Evolutionary conservation across 345 rosid genomes (phyloP), one percentile per base, ranked within the genome.

Genomic region (Linum usitatissimum): DNA sequence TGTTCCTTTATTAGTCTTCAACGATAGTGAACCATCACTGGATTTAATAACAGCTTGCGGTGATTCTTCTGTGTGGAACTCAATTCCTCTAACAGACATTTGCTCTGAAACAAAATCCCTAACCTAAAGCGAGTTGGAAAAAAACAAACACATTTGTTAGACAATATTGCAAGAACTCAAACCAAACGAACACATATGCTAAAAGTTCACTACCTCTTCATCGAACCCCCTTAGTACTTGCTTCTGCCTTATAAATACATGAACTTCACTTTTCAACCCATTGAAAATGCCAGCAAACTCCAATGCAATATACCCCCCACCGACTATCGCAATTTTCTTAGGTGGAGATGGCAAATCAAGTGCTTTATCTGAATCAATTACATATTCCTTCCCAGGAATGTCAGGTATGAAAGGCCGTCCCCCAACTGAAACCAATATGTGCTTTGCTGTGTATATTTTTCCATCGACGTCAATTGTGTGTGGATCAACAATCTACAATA

Each of bases 241-340:
- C 74, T 89, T 84, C 77, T 92, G 98, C 64, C 98, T 62, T 68
- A 92, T 92, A 76, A 92, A 92, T 51, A 89, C 90, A 74, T 89
- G 98, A 66, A 89, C 95, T 9, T 92, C 86, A 67, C 93, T 87
- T 73, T 17, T 72, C 71, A 89, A 76, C 51, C 96, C 93, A 67
- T 83, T 89, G 69, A 89, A 89, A 70, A 92, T 89, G 48, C 95
- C 96, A 14, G 93, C 96, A 71, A 92, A 89, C 78, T 92, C 95
- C 70, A 85, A 54, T 13, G 92, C 95, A 49, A 86, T 91, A 74
- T 92, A 87, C 15, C 98, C 98, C 66, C 98, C 95, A 61, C 98
- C 98, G 66, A 87, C 78, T 3, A 89, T 87, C 1, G 98, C 96
- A 54, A 89, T 78, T 73, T 79, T 92, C 73, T 77, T 72, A 0